Base-by-base conservation (phyloP, 768 basidiomycete species). In the Tylopilus rubrobrunneus region DNA sequence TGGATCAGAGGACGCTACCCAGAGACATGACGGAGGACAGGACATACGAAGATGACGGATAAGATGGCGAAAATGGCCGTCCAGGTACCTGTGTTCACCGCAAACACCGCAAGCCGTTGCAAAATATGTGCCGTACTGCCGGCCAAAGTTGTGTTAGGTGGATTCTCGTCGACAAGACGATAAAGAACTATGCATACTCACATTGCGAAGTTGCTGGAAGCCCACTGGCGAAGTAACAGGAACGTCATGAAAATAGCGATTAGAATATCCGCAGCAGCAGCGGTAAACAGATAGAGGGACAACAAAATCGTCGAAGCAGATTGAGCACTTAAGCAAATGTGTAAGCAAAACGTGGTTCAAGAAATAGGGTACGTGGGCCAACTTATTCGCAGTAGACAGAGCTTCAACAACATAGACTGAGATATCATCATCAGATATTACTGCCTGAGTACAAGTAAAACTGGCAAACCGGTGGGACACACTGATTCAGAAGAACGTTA, bases 61-160 rank as follows among this genome's bases (percentile, higher is more conserved):
- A 78, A 76, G 65, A 82, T 80, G 6, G 75, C 68, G 5, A 62
- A 66, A 0, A 78, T 78, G 56, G 84, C 82, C 17, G 81, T 74
- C 14, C 77, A 78, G 14, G 82, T 74, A 1, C 79, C 73, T 3
- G 53, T 51, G 14, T 53, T 48, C 7, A 53, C 48, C 0, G 53
- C 45, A 27, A 59, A 63, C 7, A 59, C 12, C 0, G 5, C 42
- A 10, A 62, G 50, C n/a, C 61, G 53, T 42, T 53, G 53, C 9
- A 62, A 45, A 11, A 62, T 3, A 11, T 49, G 33, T 4, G 25
- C 33, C 9, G 53, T 59, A 1, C 61, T 62, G 14, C 31, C 7
- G 11, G 27, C 15, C 29, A 29, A 15, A 7, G 17, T 28, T 48
- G 28, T 23, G 23, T 43, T 1, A 46, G 45, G 11, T 33, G 3